phyloP scores from a whole-genome alignment of 2,329 filamentous ascomycete species.

The Aspergillus hiratsukae region DNA sequence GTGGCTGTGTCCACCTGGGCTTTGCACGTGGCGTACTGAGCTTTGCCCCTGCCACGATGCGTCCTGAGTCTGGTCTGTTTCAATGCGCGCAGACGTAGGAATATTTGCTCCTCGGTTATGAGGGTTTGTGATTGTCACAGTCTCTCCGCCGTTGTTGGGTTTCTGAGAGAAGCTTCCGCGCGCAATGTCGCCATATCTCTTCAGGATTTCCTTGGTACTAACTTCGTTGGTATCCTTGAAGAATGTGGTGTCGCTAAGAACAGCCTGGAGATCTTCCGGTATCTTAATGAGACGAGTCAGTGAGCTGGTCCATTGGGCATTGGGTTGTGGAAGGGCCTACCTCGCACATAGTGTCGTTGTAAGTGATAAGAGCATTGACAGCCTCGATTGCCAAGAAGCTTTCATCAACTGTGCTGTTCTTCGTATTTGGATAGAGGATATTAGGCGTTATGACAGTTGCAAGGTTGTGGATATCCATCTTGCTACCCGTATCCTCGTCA shows the following conservation, averaged over 20 bases:
- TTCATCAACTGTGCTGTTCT: slow-evolving; percentile 71
- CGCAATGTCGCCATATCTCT: slow-evolving; percentile 80
- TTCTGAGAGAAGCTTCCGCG: slow-evolving; percentile 58
- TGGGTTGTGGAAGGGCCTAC: slow-evolving; percentile 51
- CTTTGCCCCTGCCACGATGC: slow-evolving; percentile 74
- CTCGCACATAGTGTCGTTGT: slow-evolving; percentile 95
- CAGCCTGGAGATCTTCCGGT: slow-evolving; percentile 81
- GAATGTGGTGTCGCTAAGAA: slow-evolving; percentile 76
- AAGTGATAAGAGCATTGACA: slow-evolving; percentile 83
- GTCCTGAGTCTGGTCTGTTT: slow-evolving; percentile 74
- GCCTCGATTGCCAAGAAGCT: slow-evolving; percentile 92
- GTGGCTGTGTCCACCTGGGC: slow-evolving; percentile 36
- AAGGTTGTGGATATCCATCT: slow-evolving; percentile 98
- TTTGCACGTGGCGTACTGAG: slow-evolving; percentile 69
- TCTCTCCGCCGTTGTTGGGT: slow-evolving; percentile 51
- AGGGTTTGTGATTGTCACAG: slow-evolving; percentile 41
- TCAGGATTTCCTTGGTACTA: slow-evolving; percentile 95
- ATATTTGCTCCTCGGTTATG: slow-evolving; percentile 38
- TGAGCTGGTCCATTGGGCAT: not conserved
- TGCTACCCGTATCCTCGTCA: slow-evolving; percentile 93
- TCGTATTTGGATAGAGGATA: slow-evolving; percentile 71
- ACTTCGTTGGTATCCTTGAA: slow-evolving; percentile 81
- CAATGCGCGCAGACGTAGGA: slow-evolving; percentile 61
- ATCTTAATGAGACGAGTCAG: slow-evolving; percentile 55
- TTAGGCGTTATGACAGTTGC: slow-evolving; percentile 97